Evolutionary conservation across 306 rosid species (phyloP).

Genomic region (Prunus davidiana): DNA sequence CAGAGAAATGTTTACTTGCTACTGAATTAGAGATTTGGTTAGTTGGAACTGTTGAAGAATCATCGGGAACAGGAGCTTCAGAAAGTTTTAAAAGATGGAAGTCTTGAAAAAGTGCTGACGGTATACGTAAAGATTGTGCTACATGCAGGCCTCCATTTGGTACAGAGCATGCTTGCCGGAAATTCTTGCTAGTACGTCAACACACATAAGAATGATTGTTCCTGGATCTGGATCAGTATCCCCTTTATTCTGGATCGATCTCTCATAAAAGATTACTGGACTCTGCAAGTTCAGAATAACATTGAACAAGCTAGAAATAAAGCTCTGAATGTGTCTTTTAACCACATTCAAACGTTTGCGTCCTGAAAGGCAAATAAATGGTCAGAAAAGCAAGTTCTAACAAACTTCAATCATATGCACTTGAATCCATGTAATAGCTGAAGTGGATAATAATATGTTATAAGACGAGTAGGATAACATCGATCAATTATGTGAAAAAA

Average conservation of each 20-base stretch:
- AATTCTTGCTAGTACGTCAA: conserved; percentile 70
- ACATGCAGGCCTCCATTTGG: conserved; percentile 64
- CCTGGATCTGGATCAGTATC: conserved; percentile 71
- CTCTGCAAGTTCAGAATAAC: conserved; percentile 71
- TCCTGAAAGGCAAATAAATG: conserved; percentile 43
- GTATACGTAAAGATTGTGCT: conserved; percentile 70
- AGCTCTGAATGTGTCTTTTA: conserved; percentile 70
- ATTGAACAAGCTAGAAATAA: conserved; percentile 57
- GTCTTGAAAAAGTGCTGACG: conserved; percentile 70
- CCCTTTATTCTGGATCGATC: conserved; percentile 28
- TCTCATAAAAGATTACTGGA: conserved; percentile 56
- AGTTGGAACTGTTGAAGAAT: conserved; percentile 26
- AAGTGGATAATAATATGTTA: too few relatives aligned
- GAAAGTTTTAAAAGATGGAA: conserved; percentile 52
- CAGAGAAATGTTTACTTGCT: conserved; percentile 30
- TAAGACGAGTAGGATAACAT: background rate
- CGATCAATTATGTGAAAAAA: background rate
- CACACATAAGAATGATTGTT: conserved; percentile 84
- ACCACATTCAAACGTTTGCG: conserved; percentile 66
- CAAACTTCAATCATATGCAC: background rate
- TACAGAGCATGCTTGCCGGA: conserved; percentile 68
- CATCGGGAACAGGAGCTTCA: conserved; percentile 37
- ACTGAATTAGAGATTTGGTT: conserved; percentile 36
- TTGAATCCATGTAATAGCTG: too few relatives aligned
- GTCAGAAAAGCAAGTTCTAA: conserved; percentile 21